phyloP scores from a whole-genome alignment of 345 rosid genomes.

The Mallotus nudiflorus region DNA sequence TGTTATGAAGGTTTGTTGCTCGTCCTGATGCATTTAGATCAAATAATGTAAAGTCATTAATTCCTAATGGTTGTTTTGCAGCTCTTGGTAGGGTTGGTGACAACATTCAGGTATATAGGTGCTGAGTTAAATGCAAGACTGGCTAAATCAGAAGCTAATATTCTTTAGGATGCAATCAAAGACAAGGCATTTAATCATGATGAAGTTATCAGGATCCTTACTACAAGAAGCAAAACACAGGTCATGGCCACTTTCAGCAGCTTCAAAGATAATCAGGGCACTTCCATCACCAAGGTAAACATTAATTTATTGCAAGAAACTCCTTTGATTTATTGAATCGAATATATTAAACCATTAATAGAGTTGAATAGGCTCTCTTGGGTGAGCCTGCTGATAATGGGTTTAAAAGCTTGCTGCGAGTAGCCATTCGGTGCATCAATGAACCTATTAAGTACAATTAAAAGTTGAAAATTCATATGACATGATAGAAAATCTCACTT shows the following conservation, averaged over 20 bases:
- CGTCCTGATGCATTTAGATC: background rate
- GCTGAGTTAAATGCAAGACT: slow-evolving; percentile 43
- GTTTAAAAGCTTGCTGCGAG: slow-evolving; percentile 16
- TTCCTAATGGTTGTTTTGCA: slow-evolving; percentile 19
- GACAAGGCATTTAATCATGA: slow-evolving; percentile 49
- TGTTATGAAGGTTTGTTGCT: slow-evolving; percentile 43
- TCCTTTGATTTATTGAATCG: no score
- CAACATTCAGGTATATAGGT: slow-evolving; percentile 55
- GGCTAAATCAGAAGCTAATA: slow-evolving; percentile 49
- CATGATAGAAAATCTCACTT: background rate
- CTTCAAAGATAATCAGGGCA: slow-evolving; percentile 47
- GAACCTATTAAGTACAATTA: slow-evolving; percentile 27
- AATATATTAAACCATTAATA: no score
- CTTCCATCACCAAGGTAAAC: slow-evolving; percentile 52
- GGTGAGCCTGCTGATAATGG: slow-evolving; percentile 19
- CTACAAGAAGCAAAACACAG: slow-evolving; percentile 62
- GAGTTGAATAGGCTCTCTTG: slow-evolving; percentile 3
- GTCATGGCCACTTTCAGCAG: slow-evolving; percentile 59
- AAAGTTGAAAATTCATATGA: slow-evolving; percentile 9
- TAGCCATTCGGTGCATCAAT: slow-evolving; percentile 24
- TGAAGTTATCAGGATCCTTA: slow-evolving; percentile 54
- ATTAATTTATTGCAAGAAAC: no score
- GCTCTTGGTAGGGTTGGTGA: slow-evolving; percentile 61
- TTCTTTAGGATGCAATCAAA: slow-evolving; percentile 49
- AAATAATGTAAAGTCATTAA: no score